Evolutionary conservation across 148 eudicot genomes (phyloP), one percentile per base, ranked within the genome.

Genomic region (Agrostemma githago): DNA sequence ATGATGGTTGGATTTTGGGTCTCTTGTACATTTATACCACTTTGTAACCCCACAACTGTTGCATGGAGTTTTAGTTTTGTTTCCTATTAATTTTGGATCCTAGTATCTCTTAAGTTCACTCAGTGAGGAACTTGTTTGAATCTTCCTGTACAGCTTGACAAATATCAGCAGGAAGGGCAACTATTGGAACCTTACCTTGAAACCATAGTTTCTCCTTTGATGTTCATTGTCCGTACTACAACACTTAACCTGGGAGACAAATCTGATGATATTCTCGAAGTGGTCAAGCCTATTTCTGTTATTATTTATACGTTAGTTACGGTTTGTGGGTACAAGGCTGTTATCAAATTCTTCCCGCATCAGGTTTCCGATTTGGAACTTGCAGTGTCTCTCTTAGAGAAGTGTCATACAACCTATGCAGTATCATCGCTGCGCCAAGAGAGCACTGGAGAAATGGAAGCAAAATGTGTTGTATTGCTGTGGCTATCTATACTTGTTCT

Each of bases 361-460:
- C 97, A 94, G 81, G 98, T 94, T 83, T 91, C 98, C 78, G 98
- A 94, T 74, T 79, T 94, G 51, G 98, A 94, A 80, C 90, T 88
- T 72, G 98, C 98, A 21, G 97, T 94, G 26, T 85, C 93, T 78
- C 96, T 94, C 58, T 79, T 94, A 81, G 96, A 91, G 84, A 94
- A 84, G 79, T 91, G 97, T 76, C 93, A 90, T 75, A 61, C 71
- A 62, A 73, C 79, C 34, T 78, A 75, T 72, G 62, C 91, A 60
- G 78, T 44, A 10, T 82, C 97, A 42, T 88, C 95, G 19, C 74
- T 90, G 78, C 83, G 98, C 76, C 92, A 89, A 79, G 98, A 94
- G 83, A 94, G 98, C 83, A 91, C 97, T 9, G 98, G 98, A 79
- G 98, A 91, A 79, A 94, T 94, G 98, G 98, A 94, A 84, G 89